A percentile compares a stretch with the other conserved stretches of the same genome.
These are phyloP conservation scores for Kalaharituber pfeilii DNA, from an alignment of 2,329 filamentous ascomycete species.

Conservation along the genomic window DNA sequence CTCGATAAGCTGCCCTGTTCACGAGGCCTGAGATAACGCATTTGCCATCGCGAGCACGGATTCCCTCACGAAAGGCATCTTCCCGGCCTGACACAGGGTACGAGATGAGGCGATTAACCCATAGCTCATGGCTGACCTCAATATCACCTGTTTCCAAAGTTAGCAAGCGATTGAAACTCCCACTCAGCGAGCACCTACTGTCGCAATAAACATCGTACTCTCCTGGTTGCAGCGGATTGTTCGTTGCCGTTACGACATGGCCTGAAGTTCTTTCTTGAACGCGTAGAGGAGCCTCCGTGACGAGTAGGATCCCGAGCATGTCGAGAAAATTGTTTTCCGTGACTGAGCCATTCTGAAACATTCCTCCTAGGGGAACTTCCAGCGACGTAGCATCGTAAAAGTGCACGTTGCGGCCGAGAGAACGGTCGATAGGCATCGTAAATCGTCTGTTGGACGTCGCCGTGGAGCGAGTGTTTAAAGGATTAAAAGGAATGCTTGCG, in stretches of 20 bases:
- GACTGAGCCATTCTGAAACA: conserved; percentile 12
- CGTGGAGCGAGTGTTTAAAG: no score
- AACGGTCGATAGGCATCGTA: no score
- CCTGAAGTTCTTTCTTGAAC: conserved; percentile 10
- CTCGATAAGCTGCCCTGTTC: conserved; percentile 4
- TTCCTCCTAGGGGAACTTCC: conserved; percentile 5
- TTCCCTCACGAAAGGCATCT: conserved; percentile 9
- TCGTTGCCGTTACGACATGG: conserved; percentile 6
- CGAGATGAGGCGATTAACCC: conserved; percentile 10
- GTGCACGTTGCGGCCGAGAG: no score
- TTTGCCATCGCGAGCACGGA: conserved; percentile 6
- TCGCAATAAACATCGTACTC: conserved; percentile 9
- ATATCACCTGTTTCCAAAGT: conserved; percentile 6
- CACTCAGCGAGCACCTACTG: background rate
- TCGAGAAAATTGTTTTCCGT: conserved; percentile 13
- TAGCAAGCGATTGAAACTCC: background rate
- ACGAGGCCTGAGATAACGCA: conserved; percentile 9
- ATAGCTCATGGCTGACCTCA: conserved; percentile 8
- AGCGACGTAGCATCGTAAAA: no score
- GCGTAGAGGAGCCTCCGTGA: background rate
- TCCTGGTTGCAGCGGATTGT: conserved; percentile 2
- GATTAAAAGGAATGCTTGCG: no score
- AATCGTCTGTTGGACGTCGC: no score
- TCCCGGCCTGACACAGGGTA: conserved; percentile 8
- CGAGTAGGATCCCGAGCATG: conserved; percentile 9